Evolutionary conservation across 2,329 filamentous ascomycete genomes (phyloP), one percentile per base, ranked within the genome.

Genomic region (Fusarium decemcellulare): DNA sequence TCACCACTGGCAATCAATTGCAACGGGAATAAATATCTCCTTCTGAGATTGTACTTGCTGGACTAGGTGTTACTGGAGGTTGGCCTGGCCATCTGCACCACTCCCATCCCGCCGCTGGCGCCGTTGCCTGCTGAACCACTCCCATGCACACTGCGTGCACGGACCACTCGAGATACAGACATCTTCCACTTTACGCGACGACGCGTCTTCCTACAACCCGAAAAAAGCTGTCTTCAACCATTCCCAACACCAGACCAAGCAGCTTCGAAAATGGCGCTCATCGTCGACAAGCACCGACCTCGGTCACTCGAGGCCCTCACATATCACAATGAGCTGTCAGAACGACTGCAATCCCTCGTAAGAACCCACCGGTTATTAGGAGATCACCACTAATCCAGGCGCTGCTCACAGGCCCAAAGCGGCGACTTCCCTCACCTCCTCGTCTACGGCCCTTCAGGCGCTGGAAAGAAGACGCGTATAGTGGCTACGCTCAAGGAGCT

Each of bases 371-470:
- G 86, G 40, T 7, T 15, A 42, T 42, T 27, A 5, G 27, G 36
- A 9, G 37, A 44, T 8, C 16, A 48, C 48, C 50, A 47, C 63
- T 70, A 36, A 67, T 66, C 55, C 32, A 16, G 7, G 27, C 51
- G 29, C 42, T 40, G 18, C n/a, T 46, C 58, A 65, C 73, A 97
- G 95, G 96, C 96, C 58, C 93, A 97, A 88, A 97, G 93, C 82
- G 94, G 95, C 74, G 97, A 99, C 80, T 99, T 99, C 78, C 96
- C 96, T 52, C 97, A 99, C 82, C 90, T 99, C 48, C 92, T 99
- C 67, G 93, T 99, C 70, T 99, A 98, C 78, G 96, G 96, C 0
- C 96, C 96, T 1, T 98, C 95, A 0, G 96, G 96, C 36, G 96
- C 96, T 6, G 96, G 96, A 72, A 99, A 99, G 81, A 99, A 99